phyloP scores from a whole-genome alignment of 2,329 filamentous ascomycete genomes.

The Trichophaea hybrida region DNA sequence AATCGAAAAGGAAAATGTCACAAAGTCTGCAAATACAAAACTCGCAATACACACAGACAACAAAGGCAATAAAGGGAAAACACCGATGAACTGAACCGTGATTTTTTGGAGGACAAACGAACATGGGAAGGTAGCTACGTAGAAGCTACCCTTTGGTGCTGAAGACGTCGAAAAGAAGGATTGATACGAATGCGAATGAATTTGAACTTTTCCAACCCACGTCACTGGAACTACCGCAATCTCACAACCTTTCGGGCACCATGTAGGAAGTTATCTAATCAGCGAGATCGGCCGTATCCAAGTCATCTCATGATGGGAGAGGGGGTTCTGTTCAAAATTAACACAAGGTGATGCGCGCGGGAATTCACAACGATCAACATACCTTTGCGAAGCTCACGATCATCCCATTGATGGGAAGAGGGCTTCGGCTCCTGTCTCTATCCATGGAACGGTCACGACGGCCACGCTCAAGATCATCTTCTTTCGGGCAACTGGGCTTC shows the following conservation, averaged over 20 bases:
- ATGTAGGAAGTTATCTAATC: constrained; percentile 20
- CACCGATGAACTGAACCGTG: not conserved
- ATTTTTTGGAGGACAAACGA: not conserved
- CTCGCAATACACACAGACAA: not conserved
- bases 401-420: constrained; percentile 53
- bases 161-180: not conserved
- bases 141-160: not conserved
- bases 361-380: constrained; percentile 14
- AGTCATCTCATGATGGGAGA: constrained; percentile 57
- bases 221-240: not conserved
- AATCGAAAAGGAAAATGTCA: not conserved
- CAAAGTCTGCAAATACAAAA: not conserved
- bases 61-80: not conserved
- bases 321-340: constrained; percentile 11
- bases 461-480: constrained; percentile 42
- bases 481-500: constrained; percentile 45
- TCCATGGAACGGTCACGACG: constrained; percentile 30
- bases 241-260: not conserved
- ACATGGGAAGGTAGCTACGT: not conserved
- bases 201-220: not conserved
- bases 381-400: constrained; percentile 77
- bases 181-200: not conserved
- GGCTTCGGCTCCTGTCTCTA: constrained; percentile 36
- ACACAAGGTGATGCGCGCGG: not conserved
- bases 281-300: constrained; percentile 68